Evolutionary conservation across 1,284 basidiomycete genomes (phyloP).

Genomic region (Cerrena zonata): DNA sequence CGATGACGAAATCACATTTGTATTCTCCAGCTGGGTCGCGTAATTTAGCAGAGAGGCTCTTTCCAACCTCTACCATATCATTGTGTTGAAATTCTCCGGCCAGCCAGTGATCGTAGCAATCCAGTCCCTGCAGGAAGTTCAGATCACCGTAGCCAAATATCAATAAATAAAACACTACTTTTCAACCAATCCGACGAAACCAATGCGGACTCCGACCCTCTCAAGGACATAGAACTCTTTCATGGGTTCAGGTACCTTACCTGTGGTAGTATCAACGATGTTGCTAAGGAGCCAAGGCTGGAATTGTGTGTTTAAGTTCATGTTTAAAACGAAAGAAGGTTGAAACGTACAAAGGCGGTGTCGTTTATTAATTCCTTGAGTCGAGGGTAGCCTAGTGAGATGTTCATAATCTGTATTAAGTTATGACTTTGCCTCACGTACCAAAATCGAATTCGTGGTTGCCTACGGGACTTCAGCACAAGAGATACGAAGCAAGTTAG

Average conservation of each 20-base stretch:
- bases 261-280: conserved; percentile 56
- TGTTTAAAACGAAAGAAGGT: neutral
- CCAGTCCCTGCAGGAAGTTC: conserved; percentile 70
- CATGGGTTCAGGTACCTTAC: conserved; percentile 47
- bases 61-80: conserved; percentile 56
- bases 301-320: conserved; percentile 1
- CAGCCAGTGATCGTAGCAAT: conserved; percentile 75
- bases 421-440: no score
- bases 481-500: no score
- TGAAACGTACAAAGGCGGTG: conserved; percentile 54
- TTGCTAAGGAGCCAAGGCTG: conserved; percentile 70
- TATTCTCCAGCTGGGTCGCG: no score
- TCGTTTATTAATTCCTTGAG: conserved; percentile 62
- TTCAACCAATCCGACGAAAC: conserved; percentile 75
- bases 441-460: no score
- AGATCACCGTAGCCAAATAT: no score
- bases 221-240: conserved; percentile 55
- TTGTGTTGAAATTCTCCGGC: conserved; percentile 59
- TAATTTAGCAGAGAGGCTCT: no score
- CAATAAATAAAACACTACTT: no score
- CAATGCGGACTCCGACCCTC: conserved; percentile 59
- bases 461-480: no score
- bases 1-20: no score
- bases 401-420: no score
- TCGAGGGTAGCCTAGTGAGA: conserved; percentile 63